Conservation (phyloP, 1,139 yeast genomes). For the Zhuliangozyma blackwelliae region DNA sequence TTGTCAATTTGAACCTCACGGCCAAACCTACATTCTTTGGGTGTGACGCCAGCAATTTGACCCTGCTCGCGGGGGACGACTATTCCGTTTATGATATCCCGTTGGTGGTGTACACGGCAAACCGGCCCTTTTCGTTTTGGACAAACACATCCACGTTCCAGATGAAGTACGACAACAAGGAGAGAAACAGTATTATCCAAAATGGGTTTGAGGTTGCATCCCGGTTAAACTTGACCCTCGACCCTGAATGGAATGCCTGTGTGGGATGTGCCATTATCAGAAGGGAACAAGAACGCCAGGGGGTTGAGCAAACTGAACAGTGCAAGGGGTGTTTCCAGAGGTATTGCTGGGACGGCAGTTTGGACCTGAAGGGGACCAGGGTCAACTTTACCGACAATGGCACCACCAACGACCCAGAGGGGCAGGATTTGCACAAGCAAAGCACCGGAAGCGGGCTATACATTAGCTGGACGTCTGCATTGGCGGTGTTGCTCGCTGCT, state of each 20-base stretch:
- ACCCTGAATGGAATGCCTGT: conserved; percentile 36
- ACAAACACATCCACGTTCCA: conserved; percentile 37
- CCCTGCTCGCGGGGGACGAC: conserved; percentile 17
- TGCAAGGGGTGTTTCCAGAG: conserved; percentile 34
- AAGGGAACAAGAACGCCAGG: conserved; percentile 37
- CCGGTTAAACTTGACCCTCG: conserved; percentile 30
- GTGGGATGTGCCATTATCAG: conserved; percentile 42
- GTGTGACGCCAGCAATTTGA: conserved; percentile 37
- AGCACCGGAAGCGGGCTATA: conserved; percentile 3
- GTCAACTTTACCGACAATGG: conserved; percentile 48
- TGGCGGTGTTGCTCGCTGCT: too few relatives aligned
- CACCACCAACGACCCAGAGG: conserved; percentile 28
- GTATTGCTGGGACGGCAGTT: conserved; percentile 42
- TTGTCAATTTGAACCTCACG: conserved; percentile 32
- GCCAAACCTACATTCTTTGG: conserved; percentile 44
- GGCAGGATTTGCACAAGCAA: background rate
- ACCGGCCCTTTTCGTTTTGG: conserved; percentile 35
- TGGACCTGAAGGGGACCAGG: conserved; percentile 10
- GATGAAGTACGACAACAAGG: conserved; percentile 28
- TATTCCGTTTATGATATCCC: conserved; percentile 29
- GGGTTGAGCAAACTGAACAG: conserved; percentile 33
- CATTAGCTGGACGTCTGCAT: conserved; percentile 9
- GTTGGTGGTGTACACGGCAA: conserved; percentile 35
- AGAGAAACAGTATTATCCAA: conserved; percentile 33
- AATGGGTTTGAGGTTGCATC: conserved; percentile 36